Evolutionary conservation across 2,329 filamentous ascomycete species (phyloP).

Genomic region (Aspergillus sp.): DNA sequence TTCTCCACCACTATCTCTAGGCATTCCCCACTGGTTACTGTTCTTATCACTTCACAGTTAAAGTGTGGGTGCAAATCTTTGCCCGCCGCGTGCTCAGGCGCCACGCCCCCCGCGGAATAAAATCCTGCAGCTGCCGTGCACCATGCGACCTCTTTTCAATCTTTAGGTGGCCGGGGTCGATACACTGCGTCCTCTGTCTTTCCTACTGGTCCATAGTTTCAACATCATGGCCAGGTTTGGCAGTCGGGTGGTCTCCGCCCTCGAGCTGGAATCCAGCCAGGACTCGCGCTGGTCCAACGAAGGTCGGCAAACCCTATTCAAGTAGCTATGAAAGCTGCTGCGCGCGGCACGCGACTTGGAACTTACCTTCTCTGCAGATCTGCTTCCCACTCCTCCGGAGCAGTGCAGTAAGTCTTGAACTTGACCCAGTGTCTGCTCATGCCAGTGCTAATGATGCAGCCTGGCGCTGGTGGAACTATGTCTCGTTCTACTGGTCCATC

Average conservation of each 20-base stretch:
- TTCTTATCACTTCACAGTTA: constrained; percentile 1
- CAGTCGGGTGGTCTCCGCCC: background rate
- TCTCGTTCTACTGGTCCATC: constrained; percentile 10
- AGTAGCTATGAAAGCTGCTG: background rate
- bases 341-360: background rate
- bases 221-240: constrained; percentile 1
- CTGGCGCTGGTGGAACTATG: constrained; percentile 13
- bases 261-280: constrained; percentile 9
- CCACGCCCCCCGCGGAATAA: constrained; percentile 1
- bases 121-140: constrained; percentile 4
- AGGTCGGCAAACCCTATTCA: background rate
- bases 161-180: background rate
- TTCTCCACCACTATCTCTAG: background rate
- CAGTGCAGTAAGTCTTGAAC: constrained; percentile 7
- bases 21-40: background rate
- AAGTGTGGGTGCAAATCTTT: constrained; percentile 1
- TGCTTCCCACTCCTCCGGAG: constrained; percentile 9
- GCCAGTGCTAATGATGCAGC: constrained; percentile 7
- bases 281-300: constrained; percentile 11
- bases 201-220: background rate
- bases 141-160: background rate
- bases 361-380: constrained; percentile 4
- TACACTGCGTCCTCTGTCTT: background rate
- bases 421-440: too few species aligned
- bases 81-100: background rate